These are phyloP conservation scores for Sclerotinia spermophila DNA, from an alignment of 2,329 filamentous ascomycete species.

Conservation along the genomic window DNA sequence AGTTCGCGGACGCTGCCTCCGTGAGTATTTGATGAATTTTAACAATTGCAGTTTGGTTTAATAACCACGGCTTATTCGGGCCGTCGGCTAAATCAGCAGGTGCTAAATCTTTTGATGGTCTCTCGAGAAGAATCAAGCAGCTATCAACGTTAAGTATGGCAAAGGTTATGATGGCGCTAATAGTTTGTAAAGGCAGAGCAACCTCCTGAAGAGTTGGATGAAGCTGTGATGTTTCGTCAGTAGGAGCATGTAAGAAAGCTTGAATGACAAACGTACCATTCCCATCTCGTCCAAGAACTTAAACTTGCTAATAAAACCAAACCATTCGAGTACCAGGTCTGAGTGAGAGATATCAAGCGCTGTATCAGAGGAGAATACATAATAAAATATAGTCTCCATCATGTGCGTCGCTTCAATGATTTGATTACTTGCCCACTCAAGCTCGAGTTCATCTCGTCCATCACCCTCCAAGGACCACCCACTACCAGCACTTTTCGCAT, in stretches of 20 bases:
- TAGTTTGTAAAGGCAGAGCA: conserved; percentile 62
- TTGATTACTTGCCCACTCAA: conserved; percentile 59
- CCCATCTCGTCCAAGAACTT: conserved; percentile 66
- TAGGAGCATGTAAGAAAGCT: conserved; percentile 16
- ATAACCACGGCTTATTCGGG: conserved; percentile 57
- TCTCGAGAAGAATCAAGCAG: conserved; percentile 23
- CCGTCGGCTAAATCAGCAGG: conserved; percentile 27
- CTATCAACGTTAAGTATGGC: conserved; percentile 58
- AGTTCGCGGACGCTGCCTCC: conserved; percentile 49
- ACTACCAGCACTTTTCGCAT: conserved; percentile 39
- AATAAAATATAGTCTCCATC: conserved; percentile 68
- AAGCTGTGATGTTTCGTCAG: conserved; percentile 19
- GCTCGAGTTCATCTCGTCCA: conserved; percentile 50
- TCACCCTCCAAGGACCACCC: conserved; percentile 45
- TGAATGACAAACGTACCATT: conserved; percentile 40
- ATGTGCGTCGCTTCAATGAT: conserved; percentile 71
- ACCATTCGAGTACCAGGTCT: conserved; percentile 65
- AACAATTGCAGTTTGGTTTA: conserved; percentile 65
- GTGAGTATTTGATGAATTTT: conserved; percentile 70
- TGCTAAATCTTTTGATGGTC: conserved; percentile 39
- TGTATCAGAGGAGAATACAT: conserved; percentile 54
- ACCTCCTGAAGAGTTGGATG: conserved; percentile 39
- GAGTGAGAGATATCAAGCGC: conserved; percentile 51
- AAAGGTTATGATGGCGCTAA: conserved; percentile 68
- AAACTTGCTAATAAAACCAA: conserved; percentile 59